These are phyloP conservation scores for Tricholoma matsutake DNA, from an alignment of 768 basidiomycete genomes.

Conservation along the genomic window DNA sequence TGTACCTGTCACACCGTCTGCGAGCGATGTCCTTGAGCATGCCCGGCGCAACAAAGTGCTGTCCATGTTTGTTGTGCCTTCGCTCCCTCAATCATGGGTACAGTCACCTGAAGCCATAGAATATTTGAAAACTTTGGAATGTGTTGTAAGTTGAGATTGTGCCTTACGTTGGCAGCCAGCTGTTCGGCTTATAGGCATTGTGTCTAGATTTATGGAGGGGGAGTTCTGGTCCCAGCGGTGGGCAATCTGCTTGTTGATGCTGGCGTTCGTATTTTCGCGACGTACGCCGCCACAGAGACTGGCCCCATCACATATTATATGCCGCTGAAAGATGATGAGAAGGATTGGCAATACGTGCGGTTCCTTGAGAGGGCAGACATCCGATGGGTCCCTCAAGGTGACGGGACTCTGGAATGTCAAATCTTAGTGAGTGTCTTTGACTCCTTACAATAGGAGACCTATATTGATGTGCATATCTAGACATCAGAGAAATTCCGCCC, in stretches of 20 bases:
- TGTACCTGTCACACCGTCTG: constrained; percentile 35
- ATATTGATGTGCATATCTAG: constrained; percentile 11
- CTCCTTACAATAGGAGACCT: too few species aligned
- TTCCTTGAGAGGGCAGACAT: constrained; percentile 11
- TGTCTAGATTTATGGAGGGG: constrained; percentile 8
- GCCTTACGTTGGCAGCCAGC: too few species aligned
- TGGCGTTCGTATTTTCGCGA: constrained; percentile 7
- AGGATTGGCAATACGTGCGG: constrained; percentile 13
- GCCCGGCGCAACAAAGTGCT: constrained; percentile 25
- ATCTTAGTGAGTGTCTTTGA: constrained; percentile 24
- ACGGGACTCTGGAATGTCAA: constrained; percentile 30
- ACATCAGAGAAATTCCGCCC: constrained; percentile 22
- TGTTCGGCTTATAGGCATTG: background rate
- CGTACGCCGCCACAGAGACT: constrained; percentile 17
- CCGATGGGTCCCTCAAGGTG: constrained; percentile 27
- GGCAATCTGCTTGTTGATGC: constrained; percentile 6
- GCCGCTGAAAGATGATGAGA: constrained; percentile 12
- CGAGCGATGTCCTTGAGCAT: constrained; percentile 38
- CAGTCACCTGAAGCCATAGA: constrained; percentile 20
- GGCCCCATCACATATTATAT: constrained; percentile 5
- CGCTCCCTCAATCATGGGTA: constrained; percentile 37
- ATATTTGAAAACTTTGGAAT: constrained; percentile 9
- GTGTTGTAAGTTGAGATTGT: constrained; percentile 8
- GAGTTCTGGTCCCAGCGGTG: constrained; percentile 9
- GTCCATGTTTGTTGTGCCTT: constrained; percentile 32